A percentile compares a stretch with the other conserved stretches of the same genome.
Evolutionary conservation across 176 grass and related monocot species (phyloP).

Genomic region (Cocos nucifera): DNA sequence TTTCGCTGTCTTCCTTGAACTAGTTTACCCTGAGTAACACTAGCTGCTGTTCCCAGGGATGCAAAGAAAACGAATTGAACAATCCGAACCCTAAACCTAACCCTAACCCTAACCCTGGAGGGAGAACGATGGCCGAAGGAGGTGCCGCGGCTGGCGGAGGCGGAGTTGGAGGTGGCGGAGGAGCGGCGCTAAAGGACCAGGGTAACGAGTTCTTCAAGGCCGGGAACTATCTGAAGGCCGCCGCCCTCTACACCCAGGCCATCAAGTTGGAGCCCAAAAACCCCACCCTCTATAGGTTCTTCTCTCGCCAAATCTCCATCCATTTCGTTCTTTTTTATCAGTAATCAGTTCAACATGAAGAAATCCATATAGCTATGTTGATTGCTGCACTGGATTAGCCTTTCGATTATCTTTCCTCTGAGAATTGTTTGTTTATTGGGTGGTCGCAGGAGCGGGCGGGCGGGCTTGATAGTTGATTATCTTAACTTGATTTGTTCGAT

Average conservation of each 20-base stretch:
- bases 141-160: slow-evolving; percentile 7
- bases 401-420: no score
- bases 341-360: background rate
- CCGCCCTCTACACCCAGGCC: slow-evolving; percentile 88
- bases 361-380: no score
- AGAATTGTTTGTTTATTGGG: no score
- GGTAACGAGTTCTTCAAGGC: slow-evolving; percentile 93
- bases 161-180: slow-evolving; percentile 4
- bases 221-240: slow-evolving; percentile 83
- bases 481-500: no score
- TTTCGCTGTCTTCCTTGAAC: no score
- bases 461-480: no score
- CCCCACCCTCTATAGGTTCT: slow-evolving; percentile 73
- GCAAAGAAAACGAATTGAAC: no score
- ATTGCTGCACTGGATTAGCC: no score
- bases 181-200: slow-evolving; percentile 66
- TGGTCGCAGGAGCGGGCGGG: no score
- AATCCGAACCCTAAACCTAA: background rate
- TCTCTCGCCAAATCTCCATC: background rate
- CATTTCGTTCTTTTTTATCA: background rate
- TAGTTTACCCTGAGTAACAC: no score
- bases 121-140: slow-evolving; percentile 10
- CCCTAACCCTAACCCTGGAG: background rate
- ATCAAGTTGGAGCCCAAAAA: slow-evolving; percentile 89
- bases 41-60: no score